Evolutionary conservation across 208 protist genomes (phyloP).

Genomic region (Crithidia fasciculata): DNA sequence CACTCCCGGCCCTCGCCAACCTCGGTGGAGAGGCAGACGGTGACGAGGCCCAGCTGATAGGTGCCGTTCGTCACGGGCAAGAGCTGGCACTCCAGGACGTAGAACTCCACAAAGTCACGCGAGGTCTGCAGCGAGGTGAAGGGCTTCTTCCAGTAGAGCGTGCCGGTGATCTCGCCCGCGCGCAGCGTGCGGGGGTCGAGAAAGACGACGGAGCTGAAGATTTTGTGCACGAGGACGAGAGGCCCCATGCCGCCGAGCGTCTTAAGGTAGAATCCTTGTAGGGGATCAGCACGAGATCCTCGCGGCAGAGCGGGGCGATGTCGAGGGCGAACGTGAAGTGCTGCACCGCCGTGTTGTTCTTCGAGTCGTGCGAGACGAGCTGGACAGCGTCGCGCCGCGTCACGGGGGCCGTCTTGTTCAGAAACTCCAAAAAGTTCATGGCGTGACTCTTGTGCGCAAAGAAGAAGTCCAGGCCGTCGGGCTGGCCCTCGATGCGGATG

Average conservation of each 20-base stretch:
- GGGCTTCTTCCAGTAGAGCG: slow-evolving; percentile 94
- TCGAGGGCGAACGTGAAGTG: slow-evolving; percentile 98
- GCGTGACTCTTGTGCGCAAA: slow-evolving; percentile 97
- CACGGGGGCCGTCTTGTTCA: slow-evolving; percentile 91
- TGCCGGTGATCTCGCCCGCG: slow-evolving; percentile 88
- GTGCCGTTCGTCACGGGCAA: slow-evolving; percentile 82
- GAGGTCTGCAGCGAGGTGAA: slow-evolving; percentile 89
- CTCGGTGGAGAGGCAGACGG: slow-evolving; percentile 95
- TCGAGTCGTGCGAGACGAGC: slow-evolving; percentile 98
- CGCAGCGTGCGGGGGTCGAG: slow-evolving; percentile 96
- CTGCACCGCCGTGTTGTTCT: slow-evolving; percentile 98
- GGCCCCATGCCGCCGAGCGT: slow-evolving; percentile 91
- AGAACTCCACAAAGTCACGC: slow-evolving; percentile 93
- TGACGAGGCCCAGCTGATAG: slow-evolving; percentile 93
- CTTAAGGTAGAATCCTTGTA: slow-evolving; percentile 84
- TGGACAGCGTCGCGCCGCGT: slow-evolving; percentile 94
- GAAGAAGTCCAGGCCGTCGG: slow-evolving; percentile 99
- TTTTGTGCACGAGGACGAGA: slow-evolving; percentile 94
- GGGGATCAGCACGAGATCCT: slow-evolving; percentile 95
- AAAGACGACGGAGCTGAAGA: slow-evolving; percentile 95
- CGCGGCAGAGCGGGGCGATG: slow-evolving; percentile 97
- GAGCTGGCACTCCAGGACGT: slow-evolving; percentile 94
- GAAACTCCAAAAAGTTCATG: slow-evolving; percentile 97
- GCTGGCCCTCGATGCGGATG: slow-evolving; percentile 94
- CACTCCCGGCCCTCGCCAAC: slow-evolving; percentile 95